Evolutionary conservation across 139 green algal genomes (phyloP).

Genomic region (Chlorella sp.): DNA sequence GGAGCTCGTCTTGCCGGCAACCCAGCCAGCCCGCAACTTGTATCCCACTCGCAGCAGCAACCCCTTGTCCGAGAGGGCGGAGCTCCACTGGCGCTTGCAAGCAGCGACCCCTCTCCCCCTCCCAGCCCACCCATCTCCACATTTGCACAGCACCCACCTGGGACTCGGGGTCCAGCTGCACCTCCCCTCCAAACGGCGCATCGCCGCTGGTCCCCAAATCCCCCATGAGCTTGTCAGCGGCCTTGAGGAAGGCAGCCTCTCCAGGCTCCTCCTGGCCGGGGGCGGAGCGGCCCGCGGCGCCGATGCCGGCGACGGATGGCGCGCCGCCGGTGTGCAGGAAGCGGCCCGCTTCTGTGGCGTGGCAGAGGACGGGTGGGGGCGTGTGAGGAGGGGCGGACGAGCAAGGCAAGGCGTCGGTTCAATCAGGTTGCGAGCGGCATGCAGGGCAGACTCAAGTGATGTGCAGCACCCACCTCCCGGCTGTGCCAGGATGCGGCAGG

Average conservation of each 20-base stretch:
- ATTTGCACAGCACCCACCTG: conserved; percentile 59
- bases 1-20: no score
- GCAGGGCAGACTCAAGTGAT: neutral
- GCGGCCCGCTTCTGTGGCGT: neutral
- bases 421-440: neutral
- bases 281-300: neutral
- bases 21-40: no score
- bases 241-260: conserved; percentile 40
- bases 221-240: conserved; percentile 63
- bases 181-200: conserved; percentile 81
- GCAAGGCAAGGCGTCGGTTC: no score
- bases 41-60: no score
- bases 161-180: conserved; percentile 59
- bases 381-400: neutral
- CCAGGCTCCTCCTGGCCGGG: conserved; percentile 2
- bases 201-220: conserved; percentile 66
- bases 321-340: no score
- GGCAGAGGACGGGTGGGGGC: neutral
- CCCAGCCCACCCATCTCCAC: no score
- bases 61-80: no score
- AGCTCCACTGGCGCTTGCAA: no score
- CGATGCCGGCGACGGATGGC: no score
- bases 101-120: no score
- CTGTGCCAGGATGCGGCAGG: conserved; percentile 43
- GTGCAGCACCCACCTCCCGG: neutral